Conservation (phyloP, 768 basidiomycete species). For the Leccinellum luteum region DNA sequence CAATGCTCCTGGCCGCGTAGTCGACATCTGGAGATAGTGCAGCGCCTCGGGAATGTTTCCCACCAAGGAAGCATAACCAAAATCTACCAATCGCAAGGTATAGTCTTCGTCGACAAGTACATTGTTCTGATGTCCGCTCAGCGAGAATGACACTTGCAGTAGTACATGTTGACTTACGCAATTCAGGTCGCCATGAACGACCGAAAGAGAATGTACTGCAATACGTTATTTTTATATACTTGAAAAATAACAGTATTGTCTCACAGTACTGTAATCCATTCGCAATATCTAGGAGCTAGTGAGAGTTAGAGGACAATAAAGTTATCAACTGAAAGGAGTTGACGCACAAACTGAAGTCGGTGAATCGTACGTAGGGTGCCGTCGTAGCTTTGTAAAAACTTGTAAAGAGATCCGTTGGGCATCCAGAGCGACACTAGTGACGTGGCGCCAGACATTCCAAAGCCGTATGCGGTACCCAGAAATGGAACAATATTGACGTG, state of each 20-base stretch:
- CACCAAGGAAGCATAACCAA: background rate
- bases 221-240: background rate
- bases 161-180: background rate
- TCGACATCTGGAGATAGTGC: background rate
- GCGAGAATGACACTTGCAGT: background rate
- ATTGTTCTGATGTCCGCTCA: background rate
- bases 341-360: background rate
- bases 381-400: background rate
- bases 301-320: background rate
- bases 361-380: background rate
- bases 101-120: background rate
- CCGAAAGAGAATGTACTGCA: background rate
- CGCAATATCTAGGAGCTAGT: background rate
- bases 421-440: background rate
- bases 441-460: background rate
- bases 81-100: background rate
- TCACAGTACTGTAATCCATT: background rate
- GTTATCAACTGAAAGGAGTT: background rate
- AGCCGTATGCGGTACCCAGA: background rate
- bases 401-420: background rate
- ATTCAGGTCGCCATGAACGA: background rate
- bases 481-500: background rate
- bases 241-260: background rate
- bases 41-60: background rate
- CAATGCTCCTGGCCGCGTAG: background rate